Base-by-base conservation (phyloP, 768 basidiomycete species). In the Neoboletus magnificus region DNA sequence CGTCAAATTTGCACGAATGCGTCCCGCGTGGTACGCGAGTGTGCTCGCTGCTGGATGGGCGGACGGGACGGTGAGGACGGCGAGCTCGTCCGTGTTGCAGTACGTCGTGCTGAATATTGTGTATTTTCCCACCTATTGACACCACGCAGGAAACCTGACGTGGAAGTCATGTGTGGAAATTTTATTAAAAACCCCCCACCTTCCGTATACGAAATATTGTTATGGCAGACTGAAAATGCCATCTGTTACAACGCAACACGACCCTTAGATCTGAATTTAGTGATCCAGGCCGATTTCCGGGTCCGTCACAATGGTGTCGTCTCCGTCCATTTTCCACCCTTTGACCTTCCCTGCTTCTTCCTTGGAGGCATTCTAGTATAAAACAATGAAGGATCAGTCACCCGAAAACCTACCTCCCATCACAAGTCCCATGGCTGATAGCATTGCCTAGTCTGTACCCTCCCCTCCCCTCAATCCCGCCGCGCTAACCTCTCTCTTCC, bases 251-350 rank as follows among this genome's bases (percentile, higher is more conserved):
- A 75, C 74, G 76, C 81, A 81, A 77, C 76, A 71, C 77, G 83
- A 84, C 83, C 83, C 83, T 84, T 82, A 84, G 82, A 84, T 84
- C 81, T 84, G 79, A 80, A 81, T 76, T 80, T 79, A 76, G 77
- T 78, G 79, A 81, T 80, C 82, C 76, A 71, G 69, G 57, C 71
- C 73, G 70, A 72, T 70, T 70, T 71, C 70, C 70, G 70, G 70
- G 73, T 64, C 71, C 73, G 71, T 71, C 61, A 71, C 71, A 73
- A 74, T 73, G 73, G 72, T 70, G 63, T 65, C 63, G 59, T 68
- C 69, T 55, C 67, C 70, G 71, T 73, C 70, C 70, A 71, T 71
- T 71, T 74, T 71, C 69, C 69, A 63, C 70, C 68, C 69, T 72
- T 65, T n/a, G 52, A 61, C 65, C 63, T 63, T 73, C 63, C 65